Evolutionary conservation across 225 moss, liverwort and hornwort species (phyloP), one percentile per base, ranked within the genome.

Genomic region (Polytrichum commune): DNA sequence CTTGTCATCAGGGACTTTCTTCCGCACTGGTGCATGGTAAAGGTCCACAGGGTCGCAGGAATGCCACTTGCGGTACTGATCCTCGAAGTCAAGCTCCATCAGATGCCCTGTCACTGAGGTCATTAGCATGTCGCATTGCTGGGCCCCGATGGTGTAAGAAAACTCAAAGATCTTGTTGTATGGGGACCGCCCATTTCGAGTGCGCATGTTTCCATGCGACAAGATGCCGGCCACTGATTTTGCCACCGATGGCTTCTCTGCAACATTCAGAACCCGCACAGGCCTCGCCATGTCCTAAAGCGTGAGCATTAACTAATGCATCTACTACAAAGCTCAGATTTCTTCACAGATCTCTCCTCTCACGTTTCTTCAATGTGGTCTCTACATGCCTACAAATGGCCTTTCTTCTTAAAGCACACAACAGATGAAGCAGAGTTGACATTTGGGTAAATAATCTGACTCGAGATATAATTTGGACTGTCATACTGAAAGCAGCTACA

Each of bases 91-190:
- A 19, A 98, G 86, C 88, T 98, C 91, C 97, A 98, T 95, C 9
- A 98, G 87, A 83, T 98, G 97, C 26, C 97, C 97, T 3, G 91
- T 95, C 70, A 98, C 95, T 22, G 97, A 98, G 1, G 97, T 95
- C 97, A 98, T 95, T 56, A 90, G 81, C 97, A 98, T 98, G 25
- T 84, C 79, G 70, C 97, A 95, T 72, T 90, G 91, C 67, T 95
- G 97, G 33, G 81, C 84, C 5, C 91, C 84, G 58, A 98, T 87
- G 24, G 78, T 76, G 69, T 98, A 98, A 1, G 85, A 77, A 73
- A 98, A 95, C 73, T 98, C 97, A 67, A 95, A 98, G 71, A 98
- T 93, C 83, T 92, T 98, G 76, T 98, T 98, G 24, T 91, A 98
- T 33, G 86, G 85, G 46, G 95, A 98, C 71, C 91, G 90, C 23